Evolutionary conservation across 2,329 filamentous ascomycete species (phyloP), one percentile per base, ranked within the genome.

Genomic region (Penicillium sp.): DNA sequence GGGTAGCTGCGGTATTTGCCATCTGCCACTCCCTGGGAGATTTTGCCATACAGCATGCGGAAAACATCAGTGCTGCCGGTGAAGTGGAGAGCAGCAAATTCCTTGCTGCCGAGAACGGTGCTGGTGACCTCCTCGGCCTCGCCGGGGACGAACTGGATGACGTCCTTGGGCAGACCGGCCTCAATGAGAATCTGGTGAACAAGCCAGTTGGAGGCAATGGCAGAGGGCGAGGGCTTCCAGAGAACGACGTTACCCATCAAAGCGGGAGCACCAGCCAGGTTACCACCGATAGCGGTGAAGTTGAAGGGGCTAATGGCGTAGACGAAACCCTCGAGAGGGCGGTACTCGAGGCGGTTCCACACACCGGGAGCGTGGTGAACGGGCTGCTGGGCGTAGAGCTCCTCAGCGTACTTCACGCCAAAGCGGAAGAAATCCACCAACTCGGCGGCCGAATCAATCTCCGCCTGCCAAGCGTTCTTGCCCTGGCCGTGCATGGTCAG

Each of bases 401-500:
- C 90, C 76, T 96, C 88, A 23, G 93, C 93, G 68, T 94, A 97
- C 72, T 92, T 86, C 46, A 97, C 93, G 68, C 94, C 94, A 80
- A 97, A 79, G 68, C 91, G 85, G 70, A 97, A 79, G 76, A 97
- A 97, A 72, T 99, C 93, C 63, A 85, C 88, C 63, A 96, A 77
- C 80, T 99, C 94, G 7, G 93, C 93, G 15, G 93, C 93, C 32
- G 92, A 84, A 73, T 97, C 93, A 59, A 97, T 97, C 81, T 99
- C 93, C n/a, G 94, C 93, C 76, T 99, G 93, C 91, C 91, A 97
- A 41, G 90, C 91, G 72, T 97, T 97, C 84, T 97, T 97, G 66
- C 94, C 93, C 76, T 99, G 93, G 55, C 93, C 94, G 26, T 96
- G 80, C 85, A 97, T 96, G 12, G 94, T 97, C 37, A 91, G 85